Conservation (phyloP, 2,329 filamentous ascomycete genomes). For the Xylariales sp. region DNA sequence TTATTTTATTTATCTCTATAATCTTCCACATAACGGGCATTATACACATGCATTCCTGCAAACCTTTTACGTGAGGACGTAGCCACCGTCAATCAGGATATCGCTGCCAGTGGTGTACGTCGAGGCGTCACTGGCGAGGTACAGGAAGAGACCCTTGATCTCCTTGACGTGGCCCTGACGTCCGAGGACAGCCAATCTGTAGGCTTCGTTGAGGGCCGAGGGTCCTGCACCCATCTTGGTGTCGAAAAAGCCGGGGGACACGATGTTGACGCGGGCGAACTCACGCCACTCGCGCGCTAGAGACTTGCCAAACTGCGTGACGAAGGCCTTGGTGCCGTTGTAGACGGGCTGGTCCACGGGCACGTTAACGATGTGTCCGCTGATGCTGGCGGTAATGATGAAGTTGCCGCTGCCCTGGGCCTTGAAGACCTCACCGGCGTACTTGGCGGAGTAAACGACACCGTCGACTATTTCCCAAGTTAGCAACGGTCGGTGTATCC, state of each 20-base stretch:
- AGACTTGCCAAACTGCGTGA: conserved; percentile 59
- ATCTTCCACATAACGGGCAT: too few relatives aligned
- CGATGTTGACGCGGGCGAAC: conserved; percentile 63
- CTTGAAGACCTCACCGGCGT: conserved; percentile 65
- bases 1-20: too few relatives aligned
- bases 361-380: conserved; percentile 72
- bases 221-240: conserved; percentile 58
- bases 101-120: conserved; percentile 76
- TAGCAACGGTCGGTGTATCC: conserved; percentile 11
- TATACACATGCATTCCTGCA: too few relatives aligned
- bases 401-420: conserved; percentile 64
- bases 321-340: conserved; percentile 64
- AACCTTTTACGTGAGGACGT: conserved; percentile 30
- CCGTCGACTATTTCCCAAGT: conserved; percentile 41
- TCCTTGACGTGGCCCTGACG: conserved; percentile 70
- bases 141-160: conserved; percentile 79
- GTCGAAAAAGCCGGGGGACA: conserved; percentile 72
- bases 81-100: conserved; percentile 73
- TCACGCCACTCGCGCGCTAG: conserved; percentile 72
- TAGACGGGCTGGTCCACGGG: conserved; percentile 72
- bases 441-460: conserved; percentile 72
- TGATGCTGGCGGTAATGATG: conserved; percentile 76
- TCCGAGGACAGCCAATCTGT: conserved; percentile 31
- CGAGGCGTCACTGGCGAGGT: conserved; percentile 76
- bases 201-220: not conserved